Evolutionary conservation across 495 filamentous ascomycete genomes (phyloP), one percentile per base, ranked within the genome.

Genomic region (Letharia columbiana): DNA sequence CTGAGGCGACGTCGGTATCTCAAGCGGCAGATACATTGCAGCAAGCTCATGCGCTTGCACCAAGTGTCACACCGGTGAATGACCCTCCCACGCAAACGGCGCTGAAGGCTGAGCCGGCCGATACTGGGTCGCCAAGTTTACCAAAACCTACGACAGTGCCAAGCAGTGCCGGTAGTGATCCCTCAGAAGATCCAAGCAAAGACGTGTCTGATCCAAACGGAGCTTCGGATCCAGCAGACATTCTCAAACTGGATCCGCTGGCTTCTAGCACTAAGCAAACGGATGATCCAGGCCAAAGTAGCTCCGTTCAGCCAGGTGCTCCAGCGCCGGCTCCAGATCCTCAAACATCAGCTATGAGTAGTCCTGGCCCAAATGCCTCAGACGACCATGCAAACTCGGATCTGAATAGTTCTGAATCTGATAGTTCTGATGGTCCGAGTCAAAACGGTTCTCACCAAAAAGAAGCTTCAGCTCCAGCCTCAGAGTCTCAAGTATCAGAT

Each of bases 71-170:
- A 56, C 49, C 13, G 13, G 28, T 35, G 41, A 52, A 39, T 20
- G 39, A 64, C 4, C 49, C 62, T 39, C 31, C 42, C 2, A 35
- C 18, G 28, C 56, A 42, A 15, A 40, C 44, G 3, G 42, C 11
- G 4, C 33, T 10, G 0, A 37, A 12, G 15, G 58, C 56, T 31
- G 42, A 20, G 50, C 47, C 56, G 18, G 57, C 57, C 47, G 31
- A 42, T 23, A n/a, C 45, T 20, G 65, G 65, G 23, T 64, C 62
- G 40, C 62, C 62, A 13, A 50, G 41, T 6, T 20, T 64, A 64
- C 62, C 62, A 28, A 4, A 52, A 37, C 42, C 54, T 37, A 39
- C 56, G 11, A 41, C 13, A 47, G 23, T n/a, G 23, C 15, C 47
- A 18, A 40, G 33, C 44, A 57, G 52, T 33, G 28, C 4, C 3